Base-by-base conservation (phyloP, 1,139 yeast species). In the Candida buenavistaensis region DNA sequence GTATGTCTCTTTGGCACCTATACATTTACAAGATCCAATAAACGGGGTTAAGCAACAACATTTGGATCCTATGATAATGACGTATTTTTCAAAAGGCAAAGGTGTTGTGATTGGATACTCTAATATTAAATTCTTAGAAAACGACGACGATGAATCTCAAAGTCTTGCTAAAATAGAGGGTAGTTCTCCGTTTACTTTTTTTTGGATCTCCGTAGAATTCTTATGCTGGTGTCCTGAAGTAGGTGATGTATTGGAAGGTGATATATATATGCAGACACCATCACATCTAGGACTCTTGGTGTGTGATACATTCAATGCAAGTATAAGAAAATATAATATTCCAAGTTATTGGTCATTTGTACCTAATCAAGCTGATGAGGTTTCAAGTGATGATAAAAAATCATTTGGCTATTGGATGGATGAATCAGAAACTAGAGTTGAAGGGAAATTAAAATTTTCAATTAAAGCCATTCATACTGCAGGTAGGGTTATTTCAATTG, bases 241-340 rank as follows among this genome's bases (percentile, higher is more conserved):
- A 10, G 96, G 95, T 5, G 97, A 92, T 52, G 64, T 70, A 2
- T 62, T 90, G 21, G 95, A 90, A 55, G 98, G 98, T 5, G 75
- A 80, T 65, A 75, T 86, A 39, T 88, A 88, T 64, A 80, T 92
- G 76, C 97, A 90, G 65, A 83, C 97, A 1, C 96, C 96, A 11
- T 84, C 96, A 6, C 98, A 92, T 55, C 82, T 94, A 52, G 97
- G 97, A 42, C 69, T 92, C 45, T 73, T 92, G 48, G 73, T 92
- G 35, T 92, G 87, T 57, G 97, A 92, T 60, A 87, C 95, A 1
- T 92, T 92, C 67, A 94, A 92, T 62, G 97, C 97, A 22, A 81
- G 94, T 36, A 88, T 92, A 46, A 87, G 86, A 59, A 81, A 86
- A 57, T 82, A 75, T 55, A 80, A 79, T 49, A 88, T 92, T 44